These are phyloP conservation scores for Ascochyta lentis DNA, from an alignment of 2,329 filamentous ascomycete species.

Conservation along the genomic window DNA sequence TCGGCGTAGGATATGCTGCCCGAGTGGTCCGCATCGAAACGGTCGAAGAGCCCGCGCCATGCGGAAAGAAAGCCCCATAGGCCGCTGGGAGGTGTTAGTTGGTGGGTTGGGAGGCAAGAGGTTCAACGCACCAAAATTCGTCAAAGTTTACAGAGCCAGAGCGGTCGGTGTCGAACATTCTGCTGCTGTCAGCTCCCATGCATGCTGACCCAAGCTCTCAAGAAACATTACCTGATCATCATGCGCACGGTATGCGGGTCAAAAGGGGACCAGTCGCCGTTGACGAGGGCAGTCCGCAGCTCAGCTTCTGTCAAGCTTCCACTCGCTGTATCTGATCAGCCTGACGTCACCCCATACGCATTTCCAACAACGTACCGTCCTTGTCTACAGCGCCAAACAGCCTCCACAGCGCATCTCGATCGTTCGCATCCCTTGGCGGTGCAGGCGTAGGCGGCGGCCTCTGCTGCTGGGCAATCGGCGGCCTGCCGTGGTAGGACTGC, in stretches of 20 bases:
- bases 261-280: conserved; percentile 94
- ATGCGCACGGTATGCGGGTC: conserved; percentile 93
- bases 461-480: conserved; percentile 54
- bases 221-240: conserved; percentile 74
- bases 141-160: conserved; percentile 90
- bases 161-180: conserved; percentile 96
- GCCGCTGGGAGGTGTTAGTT: conserved; percentile 56
- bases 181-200: conserved; percentile 13
- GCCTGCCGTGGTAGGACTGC: conserved; percentile 73
- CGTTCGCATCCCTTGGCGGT: conserved; percentile 63
- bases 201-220: background rate
- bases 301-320: conserved; percentile 87
- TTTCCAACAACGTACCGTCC: conserved; percentile 62
- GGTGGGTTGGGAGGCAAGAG: background rate
- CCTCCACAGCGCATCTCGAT: conserved; percentile 76
- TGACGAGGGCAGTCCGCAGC: conserved; percentile 88
- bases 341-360: conserved; percentile 9
- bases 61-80: conserved; percentile 95
- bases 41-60: conserved; percentile 93
- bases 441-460: conserved; percentile 56
- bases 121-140: conserved; percentile 74
- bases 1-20: conserved; percentile 87
- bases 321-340: conserved; percentile 59
- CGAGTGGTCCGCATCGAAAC: conserved; percentile 86
- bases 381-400: conserved; percentile 93